A percentile compares a stretch with the other conserved stretches of the same genome.
Evolutionary conservation across 1,284 basidiomycete species (phyloP).

Genomic region (Vanrija pseudolonga): DNA sequence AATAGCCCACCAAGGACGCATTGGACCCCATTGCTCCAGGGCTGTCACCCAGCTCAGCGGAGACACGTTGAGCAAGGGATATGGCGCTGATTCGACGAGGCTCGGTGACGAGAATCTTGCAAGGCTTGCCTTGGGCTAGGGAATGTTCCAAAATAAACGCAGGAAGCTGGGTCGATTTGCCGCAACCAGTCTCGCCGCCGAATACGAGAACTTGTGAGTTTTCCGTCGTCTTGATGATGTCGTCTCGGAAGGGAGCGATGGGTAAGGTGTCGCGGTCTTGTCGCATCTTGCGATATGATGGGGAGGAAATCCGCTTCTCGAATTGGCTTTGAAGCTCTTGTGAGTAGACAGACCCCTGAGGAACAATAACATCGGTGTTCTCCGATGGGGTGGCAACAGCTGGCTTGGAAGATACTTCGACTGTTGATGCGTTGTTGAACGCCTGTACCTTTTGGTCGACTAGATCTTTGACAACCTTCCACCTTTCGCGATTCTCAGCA

Average conservation of each 20-base stretch:
- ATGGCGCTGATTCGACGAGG: conserved; percentile 96
- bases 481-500: conserved; percentile 62
- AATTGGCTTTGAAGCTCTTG: conserved; percentile 59
- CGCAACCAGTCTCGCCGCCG: conserved; percentile 97
- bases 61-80: conserved; percentile 93
- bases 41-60: conserved; percentile 84
- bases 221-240: conserved; percentile 71
- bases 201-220: conserved; percentile 84
- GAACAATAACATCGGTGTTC: too few species aligned
- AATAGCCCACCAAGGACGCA: conserved; percentile 86
- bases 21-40: conserved; percentile 73
- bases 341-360: conserved; percentile 3
- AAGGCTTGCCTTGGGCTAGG: conserved; percentile 72
- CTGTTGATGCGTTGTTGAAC: too few species aligned
- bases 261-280: conserved; percentile 72
- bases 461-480: conserved; percentile 65
- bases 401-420: neutral
- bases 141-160: conserved; percentile 91
- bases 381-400: neutral
- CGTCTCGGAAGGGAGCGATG: conserved; percentile 76
- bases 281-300: conserved; percentile 68
- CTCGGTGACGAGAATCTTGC: conserved; percentile 94
- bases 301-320: conserved; percentile 58
- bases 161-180: conserved; percentile 97
- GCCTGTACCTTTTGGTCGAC: conserved; percentile 55